These are phyloP conservation scores for Colletotrichum liaoningense DNA, from an alignment of 2,329 filamentous ascomycete genomes.

Conservation along the genomic window DNA sequence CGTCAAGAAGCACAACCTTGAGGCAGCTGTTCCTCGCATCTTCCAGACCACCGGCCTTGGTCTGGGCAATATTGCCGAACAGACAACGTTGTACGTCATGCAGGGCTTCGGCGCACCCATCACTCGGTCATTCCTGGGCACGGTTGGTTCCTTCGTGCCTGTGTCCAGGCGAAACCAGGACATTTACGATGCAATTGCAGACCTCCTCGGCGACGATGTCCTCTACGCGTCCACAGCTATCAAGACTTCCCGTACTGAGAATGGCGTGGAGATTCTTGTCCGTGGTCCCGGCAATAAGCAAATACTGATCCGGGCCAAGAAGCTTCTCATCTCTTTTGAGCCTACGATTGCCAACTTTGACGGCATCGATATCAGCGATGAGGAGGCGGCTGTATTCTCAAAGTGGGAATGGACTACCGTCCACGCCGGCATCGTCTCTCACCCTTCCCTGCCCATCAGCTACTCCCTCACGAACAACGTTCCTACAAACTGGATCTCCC, in stretches of 20 bases:
- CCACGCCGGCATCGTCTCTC: constrained; percentile 45
- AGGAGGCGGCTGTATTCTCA: constrained; percentile 45
- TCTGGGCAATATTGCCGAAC: constrained; percentile 53
- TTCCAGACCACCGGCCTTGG: constrained; percentile 55
- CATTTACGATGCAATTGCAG: constrained; percentile 51
- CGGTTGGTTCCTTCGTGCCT: constrained; percentile 45
- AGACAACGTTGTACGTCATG: constrained; percentile 58
- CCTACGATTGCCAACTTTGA: constrained; percentile 45
- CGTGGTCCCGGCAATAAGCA: constrained; percentile 36
- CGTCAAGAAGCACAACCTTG: constrained; percentile 56
- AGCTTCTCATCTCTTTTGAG: constrained; percentile 49
- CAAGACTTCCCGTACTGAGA: constrained; percentile 42
- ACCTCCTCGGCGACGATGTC: constrained; percentile 48
- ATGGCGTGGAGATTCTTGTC: constrained; percentile 46
- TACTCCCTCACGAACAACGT: constrained; percentile 43
- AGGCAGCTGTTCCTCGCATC: constrained; percentile 52
- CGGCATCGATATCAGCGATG: constrained; percentile 45
- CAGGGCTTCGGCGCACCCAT: constrained; percentile 53
- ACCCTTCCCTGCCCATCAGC: constrained; percentile 44
- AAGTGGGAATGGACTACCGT: constrained; percentile 46
- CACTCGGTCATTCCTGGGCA: constrained; percentile 45
- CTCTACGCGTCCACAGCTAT: constrained; percentile 49
- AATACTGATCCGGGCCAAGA: constrained; percentile 44
- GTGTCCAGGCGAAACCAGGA: constrained; percentile 51
- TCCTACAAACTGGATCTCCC: constrained; percentile 41